Conservation (phyloP, 208 protist species). For the Vickermania ingenoplastis region DNA sequence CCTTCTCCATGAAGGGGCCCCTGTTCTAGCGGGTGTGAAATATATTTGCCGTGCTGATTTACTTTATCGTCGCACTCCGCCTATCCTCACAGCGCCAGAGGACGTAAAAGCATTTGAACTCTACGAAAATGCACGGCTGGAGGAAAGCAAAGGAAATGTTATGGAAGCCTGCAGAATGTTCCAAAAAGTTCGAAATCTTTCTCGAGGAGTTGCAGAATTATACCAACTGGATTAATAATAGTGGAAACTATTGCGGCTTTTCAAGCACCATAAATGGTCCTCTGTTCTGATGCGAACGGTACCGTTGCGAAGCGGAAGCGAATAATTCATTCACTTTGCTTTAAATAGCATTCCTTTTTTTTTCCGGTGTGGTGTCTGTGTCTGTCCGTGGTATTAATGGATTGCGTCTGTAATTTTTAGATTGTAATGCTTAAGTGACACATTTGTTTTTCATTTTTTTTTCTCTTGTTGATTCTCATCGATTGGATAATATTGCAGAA, state of each 20-base stretch:
- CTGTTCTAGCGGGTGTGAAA: constrained; percentile 58
- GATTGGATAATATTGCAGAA: too few relatives aligned
- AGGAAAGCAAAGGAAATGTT: constrained; percentile 65
- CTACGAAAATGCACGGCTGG: constrained; percentile 63
- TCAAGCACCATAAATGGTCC: not conserved
- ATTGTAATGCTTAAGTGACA: too few relatives aligned
- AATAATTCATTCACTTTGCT: too few relatives aligned
- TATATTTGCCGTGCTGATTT: constrained; percentile 85
- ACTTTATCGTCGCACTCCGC: constrained; percentile 61
- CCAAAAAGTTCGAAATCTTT: constrained; percentile 56
- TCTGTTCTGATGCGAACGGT: not conserved
- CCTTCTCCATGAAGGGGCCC: constrained; percentile 76
- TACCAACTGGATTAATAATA: constrained; percentile 61
- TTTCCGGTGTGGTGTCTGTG: too few relatives aligned
- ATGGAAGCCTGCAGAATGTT: constrained; percentile 63
- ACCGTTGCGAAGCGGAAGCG: too few relatives aligned
- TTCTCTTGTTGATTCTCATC: too few relatives aligned
- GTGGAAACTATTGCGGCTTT: not conserved
- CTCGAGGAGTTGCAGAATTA: constrained; percentile 58
- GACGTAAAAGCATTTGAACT: constrained; percentile 61
- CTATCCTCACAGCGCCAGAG: constrained; percentile 48
- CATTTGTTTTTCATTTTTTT: too few relatives aligned
- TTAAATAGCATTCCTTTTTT: too few relatives aligned
- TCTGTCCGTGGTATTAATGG: too few relatives aligned
- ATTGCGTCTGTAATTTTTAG: too few relatives aligned